Conservation (phyloP, 2,329 filamentous ascomycete species). For the Xylariaceae sp. region DNA sequence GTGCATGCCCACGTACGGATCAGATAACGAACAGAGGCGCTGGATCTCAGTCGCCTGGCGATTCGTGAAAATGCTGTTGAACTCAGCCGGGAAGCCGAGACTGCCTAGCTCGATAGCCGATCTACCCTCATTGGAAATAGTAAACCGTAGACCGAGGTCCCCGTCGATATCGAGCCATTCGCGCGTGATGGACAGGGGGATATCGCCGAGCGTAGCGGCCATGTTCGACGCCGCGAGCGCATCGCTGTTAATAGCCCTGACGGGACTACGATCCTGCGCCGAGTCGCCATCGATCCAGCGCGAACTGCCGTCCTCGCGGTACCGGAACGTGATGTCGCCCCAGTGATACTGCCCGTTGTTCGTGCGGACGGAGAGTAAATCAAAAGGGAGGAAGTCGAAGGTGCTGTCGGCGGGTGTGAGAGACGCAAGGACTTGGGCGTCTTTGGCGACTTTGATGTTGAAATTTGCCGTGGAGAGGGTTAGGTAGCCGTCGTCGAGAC, state of each 20-base stretch:
- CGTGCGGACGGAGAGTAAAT: constrained; percentile 43
- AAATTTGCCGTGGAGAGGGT: constrained; percentile 39
- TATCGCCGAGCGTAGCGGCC: constrained; percentile 36
- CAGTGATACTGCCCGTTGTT: constrained; percentile 52
- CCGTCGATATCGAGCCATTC: constrained; percentile 46
- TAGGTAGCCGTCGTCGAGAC: constrained; percentile 38
- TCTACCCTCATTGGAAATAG: constrained; percentile 41
- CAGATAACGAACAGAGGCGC: constrained; percentile 48
- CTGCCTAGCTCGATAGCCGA: constrained; percentile 48
- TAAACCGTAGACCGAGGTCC: constrained; percentile 49
- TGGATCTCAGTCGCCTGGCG: constrained; percentile 45
- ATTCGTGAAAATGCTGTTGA: constrained; percentile 57
- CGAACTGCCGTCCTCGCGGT: constrained; percentile 37
- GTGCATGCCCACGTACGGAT: constrained; percentile 56
- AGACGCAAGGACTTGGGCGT: constrained; percentile 46
- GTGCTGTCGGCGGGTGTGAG: constrained; percentile 36
- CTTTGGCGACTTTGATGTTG: constrained; percentile 38
- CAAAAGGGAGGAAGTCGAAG: constrained; percentile 53
- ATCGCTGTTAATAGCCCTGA: constrained; percentile 28
- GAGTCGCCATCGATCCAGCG: constrained; percentile 46
- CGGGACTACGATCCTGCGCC: constrained; percentile 36
- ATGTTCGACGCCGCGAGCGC: constrained; percentile 39
- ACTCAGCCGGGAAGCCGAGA: constrained; percentile 54
- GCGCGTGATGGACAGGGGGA: constrained; percentile 43
- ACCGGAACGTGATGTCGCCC: constrained; percentile 53